These are phyloP conservation scores for Colletotrichum orchidophilum DNA, from an alignment of 2,329 filamentous ascomycete genomes.

Conservation along the genomic window DNA sequence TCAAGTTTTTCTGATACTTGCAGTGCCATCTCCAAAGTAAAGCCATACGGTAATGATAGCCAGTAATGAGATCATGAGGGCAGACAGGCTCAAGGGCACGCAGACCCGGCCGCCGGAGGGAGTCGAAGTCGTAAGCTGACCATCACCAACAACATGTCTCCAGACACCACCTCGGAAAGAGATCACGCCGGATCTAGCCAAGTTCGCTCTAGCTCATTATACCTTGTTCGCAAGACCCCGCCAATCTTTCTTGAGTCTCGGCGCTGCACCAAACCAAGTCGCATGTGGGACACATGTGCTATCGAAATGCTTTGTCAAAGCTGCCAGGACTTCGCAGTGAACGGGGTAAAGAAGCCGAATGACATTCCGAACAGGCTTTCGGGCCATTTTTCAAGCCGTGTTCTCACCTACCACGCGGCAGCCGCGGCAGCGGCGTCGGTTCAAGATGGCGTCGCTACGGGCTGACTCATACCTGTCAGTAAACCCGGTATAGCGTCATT, in stretches of 20 bases:
- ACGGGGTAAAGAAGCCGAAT: not conserved
- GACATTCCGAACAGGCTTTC: not conserved
- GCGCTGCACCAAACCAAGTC: not conserved
- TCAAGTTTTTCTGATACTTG: too few relatives aligned
- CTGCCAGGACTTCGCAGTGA: not conserved
- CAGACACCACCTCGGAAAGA: not conserved
- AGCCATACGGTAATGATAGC: too few relatives aligned
- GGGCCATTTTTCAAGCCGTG: not conserved
- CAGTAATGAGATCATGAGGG: too few relatives aligned
- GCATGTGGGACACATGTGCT: not conserved
- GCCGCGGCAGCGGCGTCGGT: not conserved
- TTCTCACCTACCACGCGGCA: not conserved
- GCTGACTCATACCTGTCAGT: not conserved
- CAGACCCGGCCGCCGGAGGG: too few relatives aligned
- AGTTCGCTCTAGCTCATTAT: not conserved
- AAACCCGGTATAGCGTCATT: not conserved
- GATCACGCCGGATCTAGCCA: not conserved
- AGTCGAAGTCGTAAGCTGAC: too few relatives aligned
- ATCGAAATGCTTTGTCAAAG: not conserved
- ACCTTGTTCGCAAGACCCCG: not conserved
- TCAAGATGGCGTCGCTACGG: not conserved
- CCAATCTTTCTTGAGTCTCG: not conserved
- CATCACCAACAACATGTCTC: not conserved
- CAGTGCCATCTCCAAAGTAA: too few relatives aligned
- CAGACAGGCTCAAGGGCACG: too few relatives aligned